Evolutionary conservation across 495 filamentous ascomycete genomes (phyloP), one percentile per base, ranked within the genome.

Genomic region (Lasiosphaeris hirsuta): DNA sequence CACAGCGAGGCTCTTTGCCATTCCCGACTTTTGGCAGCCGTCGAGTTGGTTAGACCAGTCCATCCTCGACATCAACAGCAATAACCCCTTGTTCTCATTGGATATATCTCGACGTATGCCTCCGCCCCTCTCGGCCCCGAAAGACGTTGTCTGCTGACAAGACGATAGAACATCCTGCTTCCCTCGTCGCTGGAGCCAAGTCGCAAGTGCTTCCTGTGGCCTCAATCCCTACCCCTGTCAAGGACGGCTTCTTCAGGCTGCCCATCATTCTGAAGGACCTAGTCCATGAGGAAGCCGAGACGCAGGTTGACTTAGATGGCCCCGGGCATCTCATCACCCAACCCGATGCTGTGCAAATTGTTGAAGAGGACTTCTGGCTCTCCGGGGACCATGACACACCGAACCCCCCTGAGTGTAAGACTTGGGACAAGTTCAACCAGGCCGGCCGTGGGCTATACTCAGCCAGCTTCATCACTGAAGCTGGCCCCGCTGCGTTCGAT

Each of bases 381-480:
- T 10, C 68, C 51, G 60, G 65, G 11, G 64, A 73, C 1, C 63
- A 70, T 6, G 13, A 54, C 62, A 41, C 56, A 10, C 63, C 66
- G 18, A 64, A 61, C 42, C 55, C 69, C 23, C 67, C 74, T 30
- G 74, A 78, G 45, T 81, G 80, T 58, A 84, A 75, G 60, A 89
- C 83, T 18, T 96, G 91, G 92, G 89, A 95, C 54, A 78, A 63
- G 2, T 92, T 89, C 65, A 72, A 80, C 9, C 80, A 40, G 54
- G 61, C 61, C 13, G 79, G 84, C 1, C 19, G 46, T 0, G 52
- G 17, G 0, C 51, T 17, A 1, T 10, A 11, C 2, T 23, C 58
- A n/a, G 0, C 63, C 67, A 23, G 81, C 81, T 92, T 93, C 56
- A 78, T 96, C 35, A 90, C 85, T 3, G 93, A 97, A 68, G 84